Base-by-base conservation (phyloP, 164 flowering plant genomes). In the Vitis cinerea region DNA sequence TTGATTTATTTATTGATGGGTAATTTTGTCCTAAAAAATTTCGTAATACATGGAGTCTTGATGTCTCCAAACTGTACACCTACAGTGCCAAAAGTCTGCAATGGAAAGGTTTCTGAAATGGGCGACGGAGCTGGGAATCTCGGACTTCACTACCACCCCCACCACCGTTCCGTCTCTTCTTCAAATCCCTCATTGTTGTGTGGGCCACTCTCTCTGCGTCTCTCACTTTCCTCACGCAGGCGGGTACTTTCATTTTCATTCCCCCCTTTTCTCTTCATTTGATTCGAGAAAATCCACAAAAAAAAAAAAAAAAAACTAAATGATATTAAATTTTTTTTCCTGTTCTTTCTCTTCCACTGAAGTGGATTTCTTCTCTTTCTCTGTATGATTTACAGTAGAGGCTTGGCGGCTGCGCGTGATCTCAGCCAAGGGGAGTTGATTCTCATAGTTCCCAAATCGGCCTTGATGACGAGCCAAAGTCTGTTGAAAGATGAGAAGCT, bases 381-480 rank as follows among this genome's bases (percentile, higher is more conserved):
- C 3, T 27, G n/a, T 8, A 1, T n/a, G 12, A 15, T 19, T 17
- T 48, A 79, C 85, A 91, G 93, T 62, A 85, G 97, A 78, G 97
- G 96, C n/a, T 84, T 91, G 69, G 90, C 77, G 27, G 94, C 97
- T 48, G 83, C 68, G 9, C 88, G 92, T 58, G 85, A 85, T 48
- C 75, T 90, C 48, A 74, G 66, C 8, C 84, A 74, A 76, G 93
- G 92, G 8, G 90, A 93, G 70, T 62, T 88, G 69, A 64, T 93
- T 69, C 89, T 93, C 23, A 85, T 72, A 74, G 98, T 87, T 10
- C 98, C 98, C 1, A 86, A 81, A 77, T 75, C 83, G 5, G 90
- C 86, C 10, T 68, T 93, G 69, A 59, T 93, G 66, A 91, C 92
- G 0, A 80, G 74, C 1, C 80, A 82, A 31, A 74, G 73, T 72